phyloP scores from a whole-genome alignment of 2,329 filamentous ascomycete species.

The Colletotrichum endophyticum region DNA sequence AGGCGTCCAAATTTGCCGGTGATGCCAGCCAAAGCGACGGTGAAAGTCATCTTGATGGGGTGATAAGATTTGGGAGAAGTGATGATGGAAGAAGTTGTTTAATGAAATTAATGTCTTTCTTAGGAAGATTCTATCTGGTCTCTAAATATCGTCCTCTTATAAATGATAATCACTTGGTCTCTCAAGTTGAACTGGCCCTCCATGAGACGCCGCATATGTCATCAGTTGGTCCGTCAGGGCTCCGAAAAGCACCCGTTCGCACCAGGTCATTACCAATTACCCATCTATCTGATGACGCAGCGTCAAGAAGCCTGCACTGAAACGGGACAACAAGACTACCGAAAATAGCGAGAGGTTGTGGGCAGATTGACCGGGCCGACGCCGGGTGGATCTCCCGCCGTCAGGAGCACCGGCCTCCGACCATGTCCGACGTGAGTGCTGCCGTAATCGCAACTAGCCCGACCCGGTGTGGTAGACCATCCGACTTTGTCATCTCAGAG shows the following conservation, averaged over 20 bases:
- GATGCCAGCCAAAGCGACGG: slow-evolving; percentile 36
- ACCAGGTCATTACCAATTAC: not conserved
- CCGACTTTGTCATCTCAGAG: not conserved
- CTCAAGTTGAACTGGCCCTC: not conserved
- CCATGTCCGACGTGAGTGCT: not conserved
- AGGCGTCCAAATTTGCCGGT: slow-evolving; percentile 35
- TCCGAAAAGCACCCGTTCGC: not conserved
- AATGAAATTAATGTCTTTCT: not conserved
- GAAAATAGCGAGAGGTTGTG: not conserved
- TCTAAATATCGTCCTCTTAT: no score
- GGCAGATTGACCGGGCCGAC: not conserved
- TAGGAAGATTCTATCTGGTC: not conserved
- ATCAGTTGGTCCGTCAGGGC: not conserved
- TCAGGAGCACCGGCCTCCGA: not conserved
- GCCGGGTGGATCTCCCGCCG: not conserved
- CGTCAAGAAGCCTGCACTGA: not conserved
- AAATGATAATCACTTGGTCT: not conserved
- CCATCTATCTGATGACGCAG: not conserved
- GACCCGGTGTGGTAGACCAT: not conserved
- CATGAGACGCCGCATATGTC: not conserved
- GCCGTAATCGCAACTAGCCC: not conserved
- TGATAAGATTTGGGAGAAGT: not conserved
- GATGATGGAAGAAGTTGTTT: not conserved
- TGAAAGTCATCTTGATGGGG: not conserved
- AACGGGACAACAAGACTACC: not conserved